phyloP scores from a whole-genome alignment of 2,329 filamentous ascomycete genomes.

The Fusarium poae region DNA sequence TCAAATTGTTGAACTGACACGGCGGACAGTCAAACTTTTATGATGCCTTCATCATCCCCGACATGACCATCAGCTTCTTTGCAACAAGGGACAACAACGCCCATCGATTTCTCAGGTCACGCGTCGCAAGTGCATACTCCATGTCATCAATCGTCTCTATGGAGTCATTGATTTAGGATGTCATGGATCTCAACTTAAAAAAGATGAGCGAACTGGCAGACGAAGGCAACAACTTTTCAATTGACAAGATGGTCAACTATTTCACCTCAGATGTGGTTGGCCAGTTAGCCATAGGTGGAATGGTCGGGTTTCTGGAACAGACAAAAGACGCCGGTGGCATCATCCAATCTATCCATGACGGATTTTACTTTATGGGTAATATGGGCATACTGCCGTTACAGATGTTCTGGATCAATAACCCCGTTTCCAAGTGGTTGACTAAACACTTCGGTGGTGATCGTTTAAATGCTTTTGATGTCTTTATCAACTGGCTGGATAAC shows the following conservation, averaged over 20 bases:
- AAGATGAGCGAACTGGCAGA: constrained; percentile 15
- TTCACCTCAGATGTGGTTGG: constrained; percentile 29
- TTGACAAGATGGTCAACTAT: constrained; percentile 25
- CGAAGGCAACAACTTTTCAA: not conserved
- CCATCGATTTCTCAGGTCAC: constrained; percentile 23
- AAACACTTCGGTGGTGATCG: constrained; percentile 10
- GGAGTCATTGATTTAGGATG: constrained; percentile 20
- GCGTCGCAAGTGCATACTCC: constrained; percentile 22
- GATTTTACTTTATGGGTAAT: constrained; percentile 32
- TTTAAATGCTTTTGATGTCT: constrained; percentile 24
- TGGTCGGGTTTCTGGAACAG: constrained; percentile 29
- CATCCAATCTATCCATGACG: constrained; percentile 30
- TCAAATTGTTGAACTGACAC: fast-evolving
- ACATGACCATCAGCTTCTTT: constrained; percentile 33
- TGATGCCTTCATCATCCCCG: constrained; percentile 18
- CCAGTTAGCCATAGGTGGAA: constrained; percentile 20
- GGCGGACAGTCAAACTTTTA: constrained; percentile 8
- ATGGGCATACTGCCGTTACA: constrained; percentile 26
- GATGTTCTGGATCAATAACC: constrained; percentile 32
- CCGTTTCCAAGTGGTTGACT: constrained; percentile 1
- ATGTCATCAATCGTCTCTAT: constrained; percentile 29
- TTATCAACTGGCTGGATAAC: constrained; percentile 17
- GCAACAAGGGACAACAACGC: constrained; percentile 11
- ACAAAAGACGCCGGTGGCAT: constrained; percentile 20
- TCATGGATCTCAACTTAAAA: constrained; percentile 19